A percentile compares a stretch with the other conserved stretches of the same genome.
Conservation (phyloP, 129 eudicot genomes). For the Smallanthus sonchifolius region DNA sequence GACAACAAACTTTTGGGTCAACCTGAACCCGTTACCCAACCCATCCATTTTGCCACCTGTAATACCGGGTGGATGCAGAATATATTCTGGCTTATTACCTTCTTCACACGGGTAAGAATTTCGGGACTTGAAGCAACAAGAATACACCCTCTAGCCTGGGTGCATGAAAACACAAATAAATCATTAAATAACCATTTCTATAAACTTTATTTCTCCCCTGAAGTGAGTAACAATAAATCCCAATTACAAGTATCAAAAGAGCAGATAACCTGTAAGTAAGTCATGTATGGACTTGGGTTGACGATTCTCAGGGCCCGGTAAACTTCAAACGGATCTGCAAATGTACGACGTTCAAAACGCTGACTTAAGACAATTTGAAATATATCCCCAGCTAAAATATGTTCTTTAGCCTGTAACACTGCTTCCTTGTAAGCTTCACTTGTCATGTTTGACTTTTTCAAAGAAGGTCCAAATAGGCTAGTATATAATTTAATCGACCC, state of each 20-base stretch:
- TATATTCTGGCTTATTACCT: slow-evolving; percentile 44
- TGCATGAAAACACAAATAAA: slow-evolving; percentile 6
- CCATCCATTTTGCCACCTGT: not conserved
- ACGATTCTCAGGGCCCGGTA: slow-evolving; percentile 95
- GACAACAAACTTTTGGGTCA: not conserved
- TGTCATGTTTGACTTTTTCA: slow-evolving; percentile 76
- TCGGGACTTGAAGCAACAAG: slow-evolving; percentile 99
- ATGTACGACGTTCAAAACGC: slow-evolving; percentile 92
- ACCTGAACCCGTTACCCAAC: not conserved
- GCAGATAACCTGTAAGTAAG: slow-evolving; percentile 69
- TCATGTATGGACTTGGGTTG: slow-evolving; percentile 99
- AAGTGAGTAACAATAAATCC: not conserved
- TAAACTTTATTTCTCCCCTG: not conserved
- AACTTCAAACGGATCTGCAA: slow-evolving; percentile 98
- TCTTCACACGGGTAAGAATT: slow-evolving; percentile 92
- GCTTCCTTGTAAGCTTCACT: slow-evolving; percentile 79
- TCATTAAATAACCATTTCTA: not conserved
- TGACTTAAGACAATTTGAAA: slow-evolving; percentile 98
- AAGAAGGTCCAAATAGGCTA: slow-evolving; percentile 69
- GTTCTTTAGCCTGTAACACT: slow-evolving; percentile 91
- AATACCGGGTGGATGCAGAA: not conserved
- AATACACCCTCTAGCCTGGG: slow-evolving; percentile 93
- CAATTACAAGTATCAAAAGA: slow-evolving; percentile 15
- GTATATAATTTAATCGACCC: slow-evolving; percentile 82
- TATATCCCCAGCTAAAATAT: slow-evolving; percentile 94